Base-by-base conservation (phyloP, 768 basidiomycete species). In the Ephemerocybe angulata region DNA sequence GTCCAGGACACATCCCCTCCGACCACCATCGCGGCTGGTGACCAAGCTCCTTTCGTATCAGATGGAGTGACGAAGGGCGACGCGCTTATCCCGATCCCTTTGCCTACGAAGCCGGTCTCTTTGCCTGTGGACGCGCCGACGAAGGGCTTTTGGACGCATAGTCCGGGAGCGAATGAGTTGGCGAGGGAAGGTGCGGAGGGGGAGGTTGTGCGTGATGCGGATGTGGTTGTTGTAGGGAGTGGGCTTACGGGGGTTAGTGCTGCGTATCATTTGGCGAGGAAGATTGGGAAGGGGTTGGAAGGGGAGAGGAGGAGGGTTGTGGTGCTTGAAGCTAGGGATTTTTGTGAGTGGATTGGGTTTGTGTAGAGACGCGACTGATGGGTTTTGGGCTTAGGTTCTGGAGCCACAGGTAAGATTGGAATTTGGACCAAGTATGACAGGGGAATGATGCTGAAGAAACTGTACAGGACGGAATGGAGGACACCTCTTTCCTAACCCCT, bases 391-490 rank as follows among this genome's bases (percentile, higher is more conserved):
- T 13, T 65, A 86, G 87, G 87, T 67, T 82, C 86, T 53, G 88
- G 89, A 35, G 87, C 89, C 30, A 93, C 90, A 52, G 88, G 89
- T 85, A 58, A 29, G 60, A 50, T 37, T 30, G 41, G n/a, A n/a
- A 41, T 50, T 0, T n/a, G 7, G n/a, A n/a, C n/a, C n/a, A n/a
- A n/a, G n/a, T n/a, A n/a, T n/a, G n/a, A n/a, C n/a, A n/a, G n/a
- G n/a, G n/a, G n/a, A n/a, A n/a, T n/a, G n/a, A n/a, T n/a, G n/a
- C n/a, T n/a, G n/a, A n/a, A n/a, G n/a, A n/a, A n/a, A n/a, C n/a
- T n/a, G n/a, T n/a, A n/a, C 15, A 90, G 88, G 88, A 44, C 76
- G 90, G 25, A 93, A 92, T 60, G 90, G 89, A 1, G 88, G 90
- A 0, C 89, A 91, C 65, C 74, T 91, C 17, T 84, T 83, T 0